Conservation (phyloP, 2,329 filamentous ascomycete species). For the Alternaria longipes region DNA sequence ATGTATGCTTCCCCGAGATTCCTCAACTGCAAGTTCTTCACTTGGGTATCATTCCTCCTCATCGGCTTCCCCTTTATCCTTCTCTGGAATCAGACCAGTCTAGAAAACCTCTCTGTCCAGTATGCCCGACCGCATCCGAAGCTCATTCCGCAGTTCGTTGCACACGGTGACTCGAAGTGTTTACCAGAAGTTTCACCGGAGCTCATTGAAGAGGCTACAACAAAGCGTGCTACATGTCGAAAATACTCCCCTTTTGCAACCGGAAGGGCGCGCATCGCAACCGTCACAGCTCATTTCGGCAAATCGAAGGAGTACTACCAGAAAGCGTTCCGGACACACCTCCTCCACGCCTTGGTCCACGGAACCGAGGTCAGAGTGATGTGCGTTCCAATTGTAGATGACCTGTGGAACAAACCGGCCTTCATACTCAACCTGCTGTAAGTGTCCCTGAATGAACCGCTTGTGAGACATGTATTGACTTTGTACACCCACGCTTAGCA, state of each 20-base stretch:
- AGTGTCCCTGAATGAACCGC: no score
- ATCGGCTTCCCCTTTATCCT: slow-evolving; percentile 15
- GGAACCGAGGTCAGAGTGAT: slow-evolving; percentile 56
- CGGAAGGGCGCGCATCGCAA: slow-evolving; percentile 41
- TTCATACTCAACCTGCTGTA: slow-evolving; percentile 54
- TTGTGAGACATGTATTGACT: no score
- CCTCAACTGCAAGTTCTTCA: slow-evolving; percentile 8
- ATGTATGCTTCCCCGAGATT: slow-evolving; percentile 4
- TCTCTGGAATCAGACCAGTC: slow-evolving; percentile 8
- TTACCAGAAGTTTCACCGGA: slow-evolving; percentile 21
- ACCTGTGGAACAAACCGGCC: slow-evolving; percentile 57
- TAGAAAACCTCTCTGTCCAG: slow-evolving; percentile 15
- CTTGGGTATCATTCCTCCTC: slow-evolving; percentile 14
- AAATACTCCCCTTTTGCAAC: slow-evolving; percentile 26
- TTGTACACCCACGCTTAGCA: not conserved
- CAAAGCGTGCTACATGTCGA: slow-evolving; percentile 26
- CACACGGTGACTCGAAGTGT: slow-evolving; percentile 26
- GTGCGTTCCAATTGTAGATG: slow-evolving; percentile 53
- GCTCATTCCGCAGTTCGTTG: slow-evolving; percentile 21
- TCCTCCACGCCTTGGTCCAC: slow-evolving; percentile 40
- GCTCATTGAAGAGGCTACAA: slow-evolving; percentile 19
- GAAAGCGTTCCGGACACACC: slow-evolving; percentile 54
- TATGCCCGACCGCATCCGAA: slow-evolving; percentile 16
- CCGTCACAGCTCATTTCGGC: slow-evolving; percentile 53
- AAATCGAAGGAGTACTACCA: slow-evolving; percentile 51